phyloP scores from a whole-genome alignment of 495 filamentous ascomycete genomes.

The Niebla homalea region DNA sequence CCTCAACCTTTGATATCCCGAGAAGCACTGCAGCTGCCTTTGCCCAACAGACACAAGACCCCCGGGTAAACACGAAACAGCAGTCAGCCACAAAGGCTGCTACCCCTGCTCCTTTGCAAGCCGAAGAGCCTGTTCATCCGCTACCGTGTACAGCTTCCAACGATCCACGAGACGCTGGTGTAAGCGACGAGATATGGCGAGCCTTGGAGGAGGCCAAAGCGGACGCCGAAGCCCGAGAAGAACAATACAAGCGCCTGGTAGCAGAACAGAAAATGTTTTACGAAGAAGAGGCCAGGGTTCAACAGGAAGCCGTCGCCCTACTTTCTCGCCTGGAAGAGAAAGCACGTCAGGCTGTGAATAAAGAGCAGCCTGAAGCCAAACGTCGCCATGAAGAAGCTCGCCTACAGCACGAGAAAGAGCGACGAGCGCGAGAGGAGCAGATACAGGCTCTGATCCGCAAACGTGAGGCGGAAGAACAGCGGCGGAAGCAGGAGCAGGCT shows the following conservation, averaged over 20 bases:
- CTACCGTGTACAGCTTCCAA: no score
- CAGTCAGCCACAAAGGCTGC: background rate
- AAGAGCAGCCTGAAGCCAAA: background rate
- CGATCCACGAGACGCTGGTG: slow-evolving; percentile 37
- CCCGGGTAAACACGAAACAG: background rate
- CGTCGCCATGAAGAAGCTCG: slow-evolving; percentile 2
- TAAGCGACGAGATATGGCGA: slow-evolving; percentile 47
- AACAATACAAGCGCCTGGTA: background rate
- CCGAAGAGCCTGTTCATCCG: background rate
- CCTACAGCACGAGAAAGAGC: background rate
- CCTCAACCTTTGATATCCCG: background rate
- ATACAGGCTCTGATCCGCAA: slow-evolving; percentile 11
- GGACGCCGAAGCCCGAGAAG: slow-evolving; percentile 13
- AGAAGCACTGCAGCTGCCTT: background rate
- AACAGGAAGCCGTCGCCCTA: slow-evolving; percentile 1
- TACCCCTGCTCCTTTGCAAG: background rate
- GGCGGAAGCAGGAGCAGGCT: slow-evolving; percentile 26
- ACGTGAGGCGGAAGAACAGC: slow-evolving; percentile 18
- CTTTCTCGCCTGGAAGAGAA: background rate
- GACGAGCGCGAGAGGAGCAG: slow-evolving; percentile 1
- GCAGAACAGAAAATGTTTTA: background rate
- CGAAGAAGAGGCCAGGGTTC: background rate
- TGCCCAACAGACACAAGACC: background rate
- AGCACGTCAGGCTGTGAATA: background rate
- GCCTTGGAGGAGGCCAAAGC: slow-evolving; percentile 39